Conservation (phyloP, 495 filamentous ascomycete species). For the Melanomma pulvis-pyrius region DNA sequence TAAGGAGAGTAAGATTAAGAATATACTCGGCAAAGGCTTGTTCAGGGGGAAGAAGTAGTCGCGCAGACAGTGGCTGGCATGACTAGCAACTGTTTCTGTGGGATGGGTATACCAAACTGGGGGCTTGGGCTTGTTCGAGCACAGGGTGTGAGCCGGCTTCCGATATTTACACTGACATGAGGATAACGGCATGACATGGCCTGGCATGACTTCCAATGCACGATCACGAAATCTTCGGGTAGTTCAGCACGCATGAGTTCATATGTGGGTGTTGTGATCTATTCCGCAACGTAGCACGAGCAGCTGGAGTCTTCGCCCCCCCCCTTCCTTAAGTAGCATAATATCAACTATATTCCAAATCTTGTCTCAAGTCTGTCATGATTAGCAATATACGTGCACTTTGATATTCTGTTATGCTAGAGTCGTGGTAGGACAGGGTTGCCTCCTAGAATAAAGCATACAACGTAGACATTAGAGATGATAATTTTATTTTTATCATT, state of each 20-base stretch:
- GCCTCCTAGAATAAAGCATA: too few species aligned
- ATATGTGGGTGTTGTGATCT: neutral
- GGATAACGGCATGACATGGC: neutral
- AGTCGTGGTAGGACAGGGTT: too few species aligned
- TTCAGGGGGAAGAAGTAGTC: slow-evolving; percentile 24
- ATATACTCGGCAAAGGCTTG: slow-evolving; percentile 41
- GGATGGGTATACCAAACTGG: neutral
- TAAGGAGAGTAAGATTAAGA: slow-evolving; percentile 53
- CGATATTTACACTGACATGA: too few species aligned
- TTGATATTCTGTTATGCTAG: too few species aligned
- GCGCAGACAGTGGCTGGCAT: neutral
- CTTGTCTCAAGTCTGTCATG: neutral
- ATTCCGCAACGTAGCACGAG: neutral
- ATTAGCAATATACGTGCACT: too few species aligned
- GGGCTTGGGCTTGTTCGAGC: neutral
- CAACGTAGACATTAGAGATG: too few species aligned
- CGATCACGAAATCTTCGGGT: neutral
- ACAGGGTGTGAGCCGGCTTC: neutral
- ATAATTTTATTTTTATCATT: too few species aligned
- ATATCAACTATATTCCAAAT: neutral
- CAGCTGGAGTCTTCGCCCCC: neutral
- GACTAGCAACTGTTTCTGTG: neutral
- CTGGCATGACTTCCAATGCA: neutral
- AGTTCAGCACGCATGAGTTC: neutral
- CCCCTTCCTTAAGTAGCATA: neutral